Conservation (phyloP, 192 early-diverging fungal genomes). For the Piromyces finnis region DNA sequence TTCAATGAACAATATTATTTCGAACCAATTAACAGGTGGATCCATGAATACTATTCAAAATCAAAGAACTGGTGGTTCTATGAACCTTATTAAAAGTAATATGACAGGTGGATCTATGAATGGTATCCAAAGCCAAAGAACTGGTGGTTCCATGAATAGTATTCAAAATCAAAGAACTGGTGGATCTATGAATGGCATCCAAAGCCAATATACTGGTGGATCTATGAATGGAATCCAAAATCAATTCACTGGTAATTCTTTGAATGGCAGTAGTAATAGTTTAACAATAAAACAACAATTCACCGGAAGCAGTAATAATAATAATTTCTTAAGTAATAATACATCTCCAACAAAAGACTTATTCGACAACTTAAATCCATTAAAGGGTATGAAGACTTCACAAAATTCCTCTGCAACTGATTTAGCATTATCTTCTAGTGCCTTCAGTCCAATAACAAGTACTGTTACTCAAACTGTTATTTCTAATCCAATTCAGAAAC, state of each 20-base stretch:
- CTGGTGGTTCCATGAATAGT: no score
- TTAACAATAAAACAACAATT: no score
- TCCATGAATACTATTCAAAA: background rate
- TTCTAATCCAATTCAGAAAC: background rate
- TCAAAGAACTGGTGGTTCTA: background rate
- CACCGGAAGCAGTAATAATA: background rate
- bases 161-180: no score
- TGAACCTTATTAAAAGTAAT: background rate
- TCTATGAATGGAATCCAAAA: no score
- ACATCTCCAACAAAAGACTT: background rate
- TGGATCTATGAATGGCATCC: no score
- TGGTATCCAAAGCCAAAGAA: background rate
- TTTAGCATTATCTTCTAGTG: background rate
- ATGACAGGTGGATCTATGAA: background rate
- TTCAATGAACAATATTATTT: background rate
- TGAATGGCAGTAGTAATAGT: no score
- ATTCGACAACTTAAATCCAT: background rate
- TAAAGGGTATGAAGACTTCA: background rate
- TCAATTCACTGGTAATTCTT: no score
- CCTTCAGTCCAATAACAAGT: background rate
- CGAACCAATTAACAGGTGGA: background rate
- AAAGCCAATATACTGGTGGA: background rate
- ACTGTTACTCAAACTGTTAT: background rate
- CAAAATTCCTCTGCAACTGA: background rate
- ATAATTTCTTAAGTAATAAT: background rate